phyloP scores from a whole-genome alignment of 164 flowering plant genomes.

The Aristolochia contorta region DNA sequence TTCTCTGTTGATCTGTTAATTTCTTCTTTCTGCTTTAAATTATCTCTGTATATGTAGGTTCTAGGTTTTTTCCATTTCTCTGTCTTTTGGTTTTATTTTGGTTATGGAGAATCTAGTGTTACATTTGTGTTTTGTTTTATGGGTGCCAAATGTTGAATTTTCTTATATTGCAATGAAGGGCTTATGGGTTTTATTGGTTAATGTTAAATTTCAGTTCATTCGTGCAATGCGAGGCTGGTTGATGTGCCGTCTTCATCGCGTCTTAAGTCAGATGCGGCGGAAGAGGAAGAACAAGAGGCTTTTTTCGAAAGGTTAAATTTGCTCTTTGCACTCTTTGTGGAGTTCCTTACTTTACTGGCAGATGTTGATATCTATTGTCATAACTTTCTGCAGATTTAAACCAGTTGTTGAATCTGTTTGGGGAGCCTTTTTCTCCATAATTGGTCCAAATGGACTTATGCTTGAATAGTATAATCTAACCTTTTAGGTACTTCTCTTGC shows the following conservation, averaged over 20 bases:
- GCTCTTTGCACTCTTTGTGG: too few relatives aligned
- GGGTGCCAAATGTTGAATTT: neutral
- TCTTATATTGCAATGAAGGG: neutral
- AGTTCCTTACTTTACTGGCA: neutral
- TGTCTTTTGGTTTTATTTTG: too few relatives aligned
- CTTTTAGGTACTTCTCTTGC: too few relatives aligned
- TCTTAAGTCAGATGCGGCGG: constrained; percentile 11
- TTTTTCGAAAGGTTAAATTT: constrained; percentile 1
- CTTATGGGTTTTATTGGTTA: too few relatives aligned
- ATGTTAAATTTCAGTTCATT: neutral
- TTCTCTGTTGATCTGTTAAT: too few relatives aligned
- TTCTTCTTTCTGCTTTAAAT: too few relatives aligned
- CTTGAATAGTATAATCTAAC: too few relatives aligned
- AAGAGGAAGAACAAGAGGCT: constrained; percentile 17
- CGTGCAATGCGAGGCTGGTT: constrained; percentile 1
- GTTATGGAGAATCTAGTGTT: too few relatives aligned
- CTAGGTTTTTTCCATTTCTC: too few relatives aligned
- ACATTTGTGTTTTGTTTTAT: too few relatives aligned
- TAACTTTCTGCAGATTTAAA: neutral
- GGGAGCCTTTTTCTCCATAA: neutral
- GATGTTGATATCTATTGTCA: neutral
- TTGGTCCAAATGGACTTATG: too few relatives aligned
- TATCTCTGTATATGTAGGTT: too few relatives aligned
- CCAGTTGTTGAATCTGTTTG: neutral
- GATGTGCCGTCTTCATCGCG: neutral